Conservation (phyloP, 1,139 yeast species). For the Magnusiomyces clavatus region DNA sequence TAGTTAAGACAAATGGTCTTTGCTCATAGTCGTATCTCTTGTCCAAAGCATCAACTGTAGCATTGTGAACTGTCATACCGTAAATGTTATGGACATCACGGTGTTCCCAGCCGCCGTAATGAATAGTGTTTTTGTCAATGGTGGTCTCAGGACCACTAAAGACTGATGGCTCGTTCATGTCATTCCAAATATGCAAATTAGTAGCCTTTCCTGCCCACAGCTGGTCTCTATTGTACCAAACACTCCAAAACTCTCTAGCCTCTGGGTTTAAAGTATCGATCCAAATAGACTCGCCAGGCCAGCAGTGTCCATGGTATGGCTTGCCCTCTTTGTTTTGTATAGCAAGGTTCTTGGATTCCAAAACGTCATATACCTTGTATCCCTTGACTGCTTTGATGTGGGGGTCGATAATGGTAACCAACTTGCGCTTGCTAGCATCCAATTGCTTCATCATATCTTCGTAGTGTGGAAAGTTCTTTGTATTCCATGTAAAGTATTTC, state of each 20-base stretch:
- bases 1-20: slow-evolving; percentile 84
- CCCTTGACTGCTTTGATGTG: slow-evolving; percentile 59
- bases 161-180: slow-evolving; percentile 96
- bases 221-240: slow-evolving; percentile 34
- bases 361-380: slow-evolving; percentile 53
- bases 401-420: slow-evolving; percentile 86
- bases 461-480: slow-evolving; percentile 67
- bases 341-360: slow-evolving; percentile 37
- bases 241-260: slow-evolving; percentile 54
- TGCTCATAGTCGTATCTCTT: slow-evolving; percentile 44
- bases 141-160: slow-evolving; percentile 93
- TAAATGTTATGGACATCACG: slow-evolving; percentile 82
- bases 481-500: slow-evolving; percentile 89
- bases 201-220: slow-evolving; percentile 46
- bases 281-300: slow-evolving; percentile 98
- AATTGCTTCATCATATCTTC: slow-evolving; percentile 54
- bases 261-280: slow-evolving; percentile 71
- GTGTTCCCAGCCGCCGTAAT: slow-evolving; percentile 78
- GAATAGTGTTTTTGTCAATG: slow-evolving; percentile 73
- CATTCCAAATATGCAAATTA: slow-evolving; percentile 88
- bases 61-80: slow-evolving; percentile 73
- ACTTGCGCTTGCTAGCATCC: slow-evolving; percentile 66
- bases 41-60: slow-evolving; percentile 61
- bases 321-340: slow-evolving; percentile 42
- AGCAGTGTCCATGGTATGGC: slow-evolving; percentile 77